These are phyloP conservation scores for Paracamarosporium sp. DNA, from an alignment of 2,329 filamentous ascomycete species.

Conservation along the genomic window DNA sequence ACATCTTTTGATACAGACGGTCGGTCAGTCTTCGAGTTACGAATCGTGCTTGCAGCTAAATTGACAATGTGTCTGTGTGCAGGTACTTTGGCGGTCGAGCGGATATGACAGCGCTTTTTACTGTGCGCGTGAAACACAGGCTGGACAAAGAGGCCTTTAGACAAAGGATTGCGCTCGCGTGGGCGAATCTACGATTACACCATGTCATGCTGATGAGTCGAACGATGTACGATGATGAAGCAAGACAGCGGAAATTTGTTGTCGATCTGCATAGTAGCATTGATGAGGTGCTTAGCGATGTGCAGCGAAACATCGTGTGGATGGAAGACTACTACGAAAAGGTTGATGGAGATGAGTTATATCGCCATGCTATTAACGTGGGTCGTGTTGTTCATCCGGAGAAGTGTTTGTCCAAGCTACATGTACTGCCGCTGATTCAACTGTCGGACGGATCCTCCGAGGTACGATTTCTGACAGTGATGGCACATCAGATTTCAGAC, in stretches of 20 bases:
- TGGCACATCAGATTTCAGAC: conserved; percentile 56
- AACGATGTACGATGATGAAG: conserved; percentile 25
- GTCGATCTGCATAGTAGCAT: conserved; percentile 38
- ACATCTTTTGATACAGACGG: conserved; percentile 55
- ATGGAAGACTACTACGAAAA: conserved; percentile 45
- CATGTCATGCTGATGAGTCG: conserved; percentile 49
- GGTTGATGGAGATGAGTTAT: conserved; percentile 47
- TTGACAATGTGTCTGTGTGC: not conserved
- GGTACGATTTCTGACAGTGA: conserved; percentile 47
- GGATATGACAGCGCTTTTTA: conserved; percentile 51
- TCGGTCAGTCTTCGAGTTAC: conserved; percentile 2
- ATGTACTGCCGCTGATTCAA: conserved; percentile 44
- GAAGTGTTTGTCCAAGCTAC: conserved; percentile 46
- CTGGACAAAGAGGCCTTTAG: conserved; percentile 40
- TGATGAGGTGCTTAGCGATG: conserved; percentile 38
- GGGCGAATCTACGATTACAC: conserved; percentile 47
- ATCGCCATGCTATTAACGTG: conserved; percentile 51
- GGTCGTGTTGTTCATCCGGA: conserved; percentile 47
- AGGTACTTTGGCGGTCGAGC: conserved; percentile 52
- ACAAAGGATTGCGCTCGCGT: conserved; percentile 46
- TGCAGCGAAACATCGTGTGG: conserved; percentile 43
- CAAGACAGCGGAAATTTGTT: conserved; percentile 35
- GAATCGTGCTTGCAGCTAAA: not conserved
- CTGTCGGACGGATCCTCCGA: conserved; percentile 31
- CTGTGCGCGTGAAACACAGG: conserved; percentile 41